Evolutionary conservation across 441 rosid species (phyloP), one percentile per base, ranked within the genome.

Genomic region (Gossypium schwendimanii): DNA sequence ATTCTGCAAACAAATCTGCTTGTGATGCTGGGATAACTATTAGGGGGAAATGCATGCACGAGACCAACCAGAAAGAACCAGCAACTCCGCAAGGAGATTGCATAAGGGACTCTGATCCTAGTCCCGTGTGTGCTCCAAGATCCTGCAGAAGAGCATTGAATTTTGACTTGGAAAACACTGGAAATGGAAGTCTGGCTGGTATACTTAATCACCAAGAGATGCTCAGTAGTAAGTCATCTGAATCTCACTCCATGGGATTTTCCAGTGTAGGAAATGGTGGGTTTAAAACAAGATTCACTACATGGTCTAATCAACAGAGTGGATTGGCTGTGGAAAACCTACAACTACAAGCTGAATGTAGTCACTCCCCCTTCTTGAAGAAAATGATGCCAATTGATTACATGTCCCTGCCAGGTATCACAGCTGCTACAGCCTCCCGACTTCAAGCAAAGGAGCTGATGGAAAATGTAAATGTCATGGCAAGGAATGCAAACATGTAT

Each of bases 121-220:
- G 73, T 74, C 70, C 81, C 23, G 77, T 64, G 55, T 66, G 60
- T 49, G 61, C 69, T 54, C 76, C 11, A 59, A 85, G 78, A 68
- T 84, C 94, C 75, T 87, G 97, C 78, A 81, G 83, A 75, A 89
- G 85, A 73, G 82, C 76, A 69, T 81, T 94, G 80, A 76, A 75
- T 72, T 92, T 92, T 77, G 90, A 84, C 69, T 69, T 75, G 73
- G 92, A 85, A 83, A 80, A 79, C 55, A 55, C 68, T 31, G 64
- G 76, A 52, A 82, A 76, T 62, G 80, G 49, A 69, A 44, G 53
- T 53, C 74, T 45, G 63, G 64, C 66, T n/a, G 73, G 65, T 66
- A 72, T 11, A 24, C 71, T 45, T 52, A 60, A 61, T 60, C 79
- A 76, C 73, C 74, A 71, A 63, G 80, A 76, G 62, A 80, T 39